Conservation (phyloP, 148 eudicot genomes). For the Chenopodium album region DNA sequence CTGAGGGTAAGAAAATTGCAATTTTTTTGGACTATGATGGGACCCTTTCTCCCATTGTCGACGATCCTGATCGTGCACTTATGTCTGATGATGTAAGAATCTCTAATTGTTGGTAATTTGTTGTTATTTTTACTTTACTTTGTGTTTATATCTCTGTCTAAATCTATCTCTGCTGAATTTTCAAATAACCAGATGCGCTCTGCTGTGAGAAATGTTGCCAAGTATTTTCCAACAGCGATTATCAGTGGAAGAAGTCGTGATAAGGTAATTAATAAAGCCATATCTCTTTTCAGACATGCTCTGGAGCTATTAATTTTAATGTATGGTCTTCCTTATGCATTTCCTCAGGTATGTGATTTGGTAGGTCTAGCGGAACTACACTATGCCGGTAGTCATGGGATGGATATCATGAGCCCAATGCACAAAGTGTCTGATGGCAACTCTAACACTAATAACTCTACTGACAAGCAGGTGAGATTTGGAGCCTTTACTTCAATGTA, state of each 20-base stretch:
- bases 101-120: neutral
- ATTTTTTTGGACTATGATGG: slow-evolving; percentile 89
- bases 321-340: neutral
- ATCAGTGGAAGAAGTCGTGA: slow-evolving; percentile 88
- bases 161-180: neutral
- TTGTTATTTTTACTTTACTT: neutral
- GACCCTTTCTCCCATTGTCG: slow-evolving; percentile 83
- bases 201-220: slow-evolving; percentile 59
- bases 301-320: neutral
- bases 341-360: slow-evolving; percentile 61
- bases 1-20: slow-evolving; percentile 59
- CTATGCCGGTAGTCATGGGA: slow-evolving; percentile 97
- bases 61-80: slow-evolving; percentile 87
- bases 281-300: neutral
- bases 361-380: slow-evolving; percentile 73
- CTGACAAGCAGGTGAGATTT: slow-evolving; percentile 51
- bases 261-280: slow-evolving; percentile 36
- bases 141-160: neutral
- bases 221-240: slow-evolving; percentile 73
- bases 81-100: slow-evolving; percentile 57
- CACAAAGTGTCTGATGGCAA: slow-evolving; percentile 28
- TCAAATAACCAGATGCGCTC: slow-evolving; percentile 55
- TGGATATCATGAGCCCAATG: slow-evolving; percentile 80
- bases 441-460: slow-evolving; percentile 34
- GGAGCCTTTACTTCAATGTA: neutral